These are phyloP conservation scores for Spergularia bocconei DNA, from an alignment of 148 eudicot genomes.

Conservation along the genomic window DNA sequence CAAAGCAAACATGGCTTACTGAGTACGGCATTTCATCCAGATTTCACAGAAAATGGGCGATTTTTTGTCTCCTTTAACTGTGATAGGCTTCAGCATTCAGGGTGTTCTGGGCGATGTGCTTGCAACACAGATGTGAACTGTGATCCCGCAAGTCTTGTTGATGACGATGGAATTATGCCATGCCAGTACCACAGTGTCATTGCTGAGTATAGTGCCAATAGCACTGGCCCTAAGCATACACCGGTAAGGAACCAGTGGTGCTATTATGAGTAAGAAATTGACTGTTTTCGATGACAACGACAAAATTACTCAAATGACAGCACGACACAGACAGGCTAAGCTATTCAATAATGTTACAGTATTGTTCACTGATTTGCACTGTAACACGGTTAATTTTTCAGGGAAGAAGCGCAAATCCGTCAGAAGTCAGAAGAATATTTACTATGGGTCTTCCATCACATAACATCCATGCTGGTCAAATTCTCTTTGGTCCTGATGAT, in stretches of 20 bases:
- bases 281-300: neutral
- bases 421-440: slow-evolving; percentile 29
- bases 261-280: neutral
- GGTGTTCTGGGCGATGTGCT: slow-evolving; percentile 74
- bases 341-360: neutral
- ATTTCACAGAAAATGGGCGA: slow-evolving; percentile 65
- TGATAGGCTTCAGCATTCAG: slow-evolving; percentile 63
- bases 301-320: neutral
- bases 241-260: neutral
- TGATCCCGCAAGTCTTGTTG: slow-evolving; percentile 64
- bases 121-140: slow-evolving; percentile 79
- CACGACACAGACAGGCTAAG: neutral
- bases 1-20: slow-evolving; percentile 60
- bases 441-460: slow-evolving; percentile 24
- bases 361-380: neutral
- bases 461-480: slow-evolving; percentile 22
- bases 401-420: slow-evolving; percentile 16
- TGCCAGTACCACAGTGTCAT: slow-evolving; percentile 78
- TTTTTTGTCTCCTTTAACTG: slow-evolving; percentile 80
- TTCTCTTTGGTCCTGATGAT: slow-evolving; percentile 26
- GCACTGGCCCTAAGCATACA: slow-evolving; percentile 34
- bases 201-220: slow-evolving; percentile 64
- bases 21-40: slow-evolving; percentile 80
- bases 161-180: slow-evolving; percentile 58
- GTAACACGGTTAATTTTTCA: neutral